phyloP scores from a whole-genome alignment of 164 flowering plant species.

The Kingdonia uniflora region DNA sequence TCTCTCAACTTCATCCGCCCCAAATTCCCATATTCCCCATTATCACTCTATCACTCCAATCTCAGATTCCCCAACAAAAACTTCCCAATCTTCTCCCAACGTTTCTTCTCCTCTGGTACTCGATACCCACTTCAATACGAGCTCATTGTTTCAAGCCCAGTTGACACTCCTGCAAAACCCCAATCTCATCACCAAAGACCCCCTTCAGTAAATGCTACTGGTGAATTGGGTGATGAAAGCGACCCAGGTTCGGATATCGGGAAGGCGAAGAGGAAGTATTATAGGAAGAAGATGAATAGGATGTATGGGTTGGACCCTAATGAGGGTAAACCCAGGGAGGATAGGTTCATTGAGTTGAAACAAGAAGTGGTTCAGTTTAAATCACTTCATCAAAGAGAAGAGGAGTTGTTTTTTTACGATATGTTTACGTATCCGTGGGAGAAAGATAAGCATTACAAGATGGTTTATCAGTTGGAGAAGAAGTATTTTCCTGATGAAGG shows the following conservation, averaged over 20 bases:
- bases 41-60: not conserved
- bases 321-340: constrained; percentile 30
- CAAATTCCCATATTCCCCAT: constrained; percentile 16
- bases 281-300: constrained; percentile 63
- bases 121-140: constrained; percentile 90
- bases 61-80: too few species aligned
- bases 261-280: constrained; percentile 80
- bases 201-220: constrained; percentile 11
- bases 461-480: constrained; percentile 97
- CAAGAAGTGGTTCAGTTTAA: constrained; percentile 71
- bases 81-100: too few species aligned
- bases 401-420: constrained; percentile 78
- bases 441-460: constrained; percentile 89
- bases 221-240: constrained; percentile 22
- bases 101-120: constrained; percentile 41
- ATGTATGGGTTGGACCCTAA: constrained; percentile 82
- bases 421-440: constrained; percentile 91
- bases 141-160: constrained; percentile 62
- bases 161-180: constrained; percentile 16
- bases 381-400: constrained; percentile 66
- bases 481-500: constrained; percentile 89
- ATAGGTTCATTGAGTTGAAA: constrained; percentile 58
- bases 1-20: constrained; percentile 13
- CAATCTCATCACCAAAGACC: constrained; percentile 9
- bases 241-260: constrained; percentile 24